Evolutionary conservation across 2,329 filamentous ascomycete genomes (phyloP), one percentile per base, ranked within the genome.

Genomic region (Metarhizium anisopliae): DNA sequence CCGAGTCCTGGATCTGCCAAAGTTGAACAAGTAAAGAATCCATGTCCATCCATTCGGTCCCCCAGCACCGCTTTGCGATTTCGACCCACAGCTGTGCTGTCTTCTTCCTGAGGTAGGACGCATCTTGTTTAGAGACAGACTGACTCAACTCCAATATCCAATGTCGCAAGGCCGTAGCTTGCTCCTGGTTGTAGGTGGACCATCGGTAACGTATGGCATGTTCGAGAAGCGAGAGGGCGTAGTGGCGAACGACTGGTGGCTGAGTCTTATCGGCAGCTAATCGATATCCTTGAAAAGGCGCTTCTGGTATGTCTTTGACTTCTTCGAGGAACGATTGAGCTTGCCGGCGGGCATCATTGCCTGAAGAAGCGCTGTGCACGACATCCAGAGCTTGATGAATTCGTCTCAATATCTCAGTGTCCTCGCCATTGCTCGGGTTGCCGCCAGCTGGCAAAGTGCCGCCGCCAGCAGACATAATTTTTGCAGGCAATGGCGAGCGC

Each of bases 71-170:
- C 75, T 97, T 97, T 45, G 92, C 91, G 54, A 96, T 79, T 70
- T 97, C 94, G 7, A 92, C 89, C 94, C 94, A 99, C 59, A 99
- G 75, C 72, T 95, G 88, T 32, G 90, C 90, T 38, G 94, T 86
- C 74, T 99, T 99, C 77, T 95, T 97, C 63, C 93, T 82, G 61
- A 96, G 76, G 68, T 92, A 99, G 36, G 81, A 71, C 2, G 90
- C 89, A 67, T 97, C 93, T 20, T 84, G 80, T 50, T 80, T 80
- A 5, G 82, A 78, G 47, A 95, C 77, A 59, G 81, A 79, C 65
- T 87, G 83, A 13, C 90, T 89, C 13, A 99, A 84, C 67, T 86
- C 79, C 55, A 96, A 73, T 47, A 96, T 83, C 81, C 92, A 94
- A 57, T 78, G 78, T 52, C 89, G 83, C 55, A 99, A 73, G 53